phyloP scores from a whole-genome alignment of 306 rosid species.

The Chamaecrista fasciculata region DNA sequence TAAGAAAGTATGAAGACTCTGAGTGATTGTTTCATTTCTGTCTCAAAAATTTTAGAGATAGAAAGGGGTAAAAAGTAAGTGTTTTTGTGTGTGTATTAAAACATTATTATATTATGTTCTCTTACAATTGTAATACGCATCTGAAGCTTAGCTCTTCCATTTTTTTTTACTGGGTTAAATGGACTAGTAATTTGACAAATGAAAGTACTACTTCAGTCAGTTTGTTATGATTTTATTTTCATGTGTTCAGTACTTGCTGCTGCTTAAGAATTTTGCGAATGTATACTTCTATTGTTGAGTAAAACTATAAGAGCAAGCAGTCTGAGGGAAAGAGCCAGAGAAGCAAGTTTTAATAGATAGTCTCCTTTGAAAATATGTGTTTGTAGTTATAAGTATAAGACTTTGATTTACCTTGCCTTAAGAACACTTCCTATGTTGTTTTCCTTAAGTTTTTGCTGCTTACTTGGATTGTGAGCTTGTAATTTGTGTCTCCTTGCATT shows the following conservation, averaged over 20 bases:
- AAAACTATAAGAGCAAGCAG: slow-evolving; percentile 2
- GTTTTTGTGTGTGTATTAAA: background rate
- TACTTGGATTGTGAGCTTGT: slow-evolving; percentile 1
- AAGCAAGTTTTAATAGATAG: slow-evolving; percentile 12
- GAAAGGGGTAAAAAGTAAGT: background rate
- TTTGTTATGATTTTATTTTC: background rate
- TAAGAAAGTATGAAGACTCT: slow-evolving; percentile 1
- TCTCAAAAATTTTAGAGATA: background rate
- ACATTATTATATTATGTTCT: background rate
- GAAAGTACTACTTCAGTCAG: background rate
- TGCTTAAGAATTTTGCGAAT: slow-evolving; percentile 2
- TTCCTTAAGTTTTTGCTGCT: background rate
- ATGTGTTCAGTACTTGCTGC: background rate
- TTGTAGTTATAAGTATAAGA: too few relatives aligned
- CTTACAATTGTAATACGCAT: background rate
- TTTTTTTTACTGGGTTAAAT: background rate
- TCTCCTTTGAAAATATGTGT: too few relatives aligned
- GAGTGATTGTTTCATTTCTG: slow-evolving; percentile 10
- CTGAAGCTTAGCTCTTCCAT: background rate
- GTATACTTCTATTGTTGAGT: background rate
- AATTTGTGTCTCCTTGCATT: background rate
- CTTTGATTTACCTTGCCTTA: too few relatives aligned
- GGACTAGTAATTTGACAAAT: background rate
- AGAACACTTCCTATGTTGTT: background rate
- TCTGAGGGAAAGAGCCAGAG: background rate